Evolutionary conservation across 495 filamentous ascomycete genomes (phyloP), one percentile per base, ranked within the genome.

Genomic region (Articulospora tetracladia): DNA sequence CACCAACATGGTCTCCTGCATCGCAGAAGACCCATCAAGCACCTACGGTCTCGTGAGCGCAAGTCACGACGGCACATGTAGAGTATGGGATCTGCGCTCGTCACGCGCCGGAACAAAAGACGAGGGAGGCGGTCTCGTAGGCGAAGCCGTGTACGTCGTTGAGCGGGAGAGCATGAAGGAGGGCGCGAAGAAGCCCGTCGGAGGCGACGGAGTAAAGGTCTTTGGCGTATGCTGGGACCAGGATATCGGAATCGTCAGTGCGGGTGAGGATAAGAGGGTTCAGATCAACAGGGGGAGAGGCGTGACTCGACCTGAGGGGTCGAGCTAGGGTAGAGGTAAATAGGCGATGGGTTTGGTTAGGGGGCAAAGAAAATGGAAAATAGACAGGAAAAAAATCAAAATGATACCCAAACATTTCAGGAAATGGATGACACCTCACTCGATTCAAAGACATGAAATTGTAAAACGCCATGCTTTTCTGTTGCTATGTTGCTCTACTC

Each of bases 141-240:
- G 90, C 57, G 86, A 95, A 73, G 83, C 86, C 61, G 86, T 94
- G 19, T 94, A 93, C 73, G 81, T 86, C 19, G 87, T 97, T 65
- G 79, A 87, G 65, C 81, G 94, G 41, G 86, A 92, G 73, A 83
- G 84, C 68, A 67, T 78, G 47, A 78, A 76, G 44, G 79, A 75
- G 47, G 78, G 76, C 51, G 77, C 76, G 52, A 82, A 79, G 68
- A 76, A 77, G 66, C 75, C 74, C 27, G 76, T 80, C 15, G 83
- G 80, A 24, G 90, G 90, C 23, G 90, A 95, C 44, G 91, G 90
- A 36, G 83, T 86, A 50, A 96, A 95, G 81, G 92, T 98, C 47
- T 95, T 98, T 76, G 83, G 85, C 19, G 91, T 98, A 6, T 83
- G 78, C 65, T 98, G 94, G 94, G 90, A 96, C 74, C 74, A 75